These are phyloP conservation scores for Suillus spraguei DNA, from an alignment of 768 basidiomycete species.

Conservation along the genomic window DNA sequence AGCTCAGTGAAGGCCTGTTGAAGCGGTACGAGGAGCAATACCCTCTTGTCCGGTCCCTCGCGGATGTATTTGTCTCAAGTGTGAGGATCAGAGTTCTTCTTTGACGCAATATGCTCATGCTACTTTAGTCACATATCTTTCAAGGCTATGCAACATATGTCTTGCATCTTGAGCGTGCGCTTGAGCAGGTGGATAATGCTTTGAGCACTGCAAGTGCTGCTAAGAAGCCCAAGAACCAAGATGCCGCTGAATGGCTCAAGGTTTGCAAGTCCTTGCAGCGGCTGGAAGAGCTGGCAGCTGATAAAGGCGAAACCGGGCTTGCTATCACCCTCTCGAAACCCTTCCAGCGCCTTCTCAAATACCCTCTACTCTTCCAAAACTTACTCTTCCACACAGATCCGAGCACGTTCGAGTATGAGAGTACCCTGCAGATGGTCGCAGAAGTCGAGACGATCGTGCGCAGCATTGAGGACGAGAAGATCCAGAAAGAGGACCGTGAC, in stretches of 20 bases:
- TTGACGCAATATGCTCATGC: conserved; percentile 11
- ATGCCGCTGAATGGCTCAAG: conserved; percentile 76
- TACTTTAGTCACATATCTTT: conserved; percentile 82
- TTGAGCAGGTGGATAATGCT: conserved; percentile 84
- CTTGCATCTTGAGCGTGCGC: conserved; percentile 88
- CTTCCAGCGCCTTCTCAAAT: conserved; percentile 95
- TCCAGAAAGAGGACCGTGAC: conserved; percentile 93
- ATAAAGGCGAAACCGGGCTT: conserved; percentile 91
- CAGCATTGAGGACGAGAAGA: conserved; percentile 98
- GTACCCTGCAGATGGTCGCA: conserved; percentile 93
- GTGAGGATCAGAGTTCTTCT: conserved; percentile 49
- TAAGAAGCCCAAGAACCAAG: conserved; percentile 84
- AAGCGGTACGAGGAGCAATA: conserved; percentile 96
- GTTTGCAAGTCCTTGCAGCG: conserved; percentile 73
- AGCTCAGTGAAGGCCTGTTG: conserved; percentile 79
- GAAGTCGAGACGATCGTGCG: conserved; percentile 96
- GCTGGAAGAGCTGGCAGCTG: conserved; percentile 78
- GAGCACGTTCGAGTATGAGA: conserved; percentile 96
- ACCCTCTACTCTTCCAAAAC: conserved; percentile 97
- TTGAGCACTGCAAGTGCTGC: conserved; percentile 60
- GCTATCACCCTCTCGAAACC: conserved; percentile 96
- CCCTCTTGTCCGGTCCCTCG: conserved; percentile 88
- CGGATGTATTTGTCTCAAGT: conserved; percentile 95
- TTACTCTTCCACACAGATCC: conserved; percentile 96
- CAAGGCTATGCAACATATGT: conserved; percentile 94